Conservation (phyloP, 2,329 filamentous ascomycete species). For the Tolypocladium paradoxum region DNA sequence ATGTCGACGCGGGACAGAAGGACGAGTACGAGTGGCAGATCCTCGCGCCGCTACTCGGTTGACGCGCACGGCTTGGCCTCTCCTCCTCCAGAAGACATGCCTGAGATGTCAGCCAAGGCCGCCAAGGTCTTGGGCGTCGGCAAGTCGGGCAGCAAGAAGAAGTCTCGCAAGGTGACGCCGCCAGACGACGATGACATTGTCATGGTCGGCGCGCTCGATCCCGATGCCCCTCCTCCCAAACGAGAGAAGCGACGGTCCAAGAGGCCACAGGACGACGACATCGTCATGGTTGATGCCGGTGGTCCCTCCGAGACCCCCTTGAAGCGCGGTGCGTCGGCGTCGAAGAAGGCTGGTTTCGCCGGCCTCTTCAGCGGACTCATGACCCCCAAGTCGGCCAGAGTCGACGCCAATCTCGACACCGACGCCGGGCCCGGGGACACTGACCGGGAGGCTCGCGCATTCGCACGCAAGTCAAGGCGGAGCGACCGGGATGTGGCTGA, state of each 20-base stretch:
- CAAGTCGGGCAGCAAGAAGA: conserved; percentile 27
- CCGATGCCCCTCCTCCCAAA: conserved; percentile 21
- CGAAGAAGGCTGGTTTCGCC: conserved; percentile 44
- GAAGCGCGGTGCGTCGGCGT: conserved; percentile 24
- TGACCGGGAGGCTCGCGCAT: conserved; percentile 50
- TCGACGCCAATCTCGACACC: conserved; percentile 38
- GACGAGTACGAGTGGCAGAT: conserved; percentile 42
- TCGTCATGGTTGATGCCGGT: conserved; percentile 24
- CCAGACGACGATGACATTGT: conserved; percentile 39
- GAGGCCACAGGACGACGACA: conserved; percentile 26
- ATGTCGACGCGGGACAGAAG: conserved; percentile 59
- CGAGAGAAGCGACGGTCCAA: conserved; percentile 23
- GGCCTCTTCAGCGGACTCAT: conserved; percentile 53
- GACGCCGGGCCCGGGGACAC: conserved; percentile 38
- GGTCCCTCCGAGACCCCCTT: conserved; percentile 20
- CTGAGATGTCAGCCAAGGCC: conserved; percentile 61
- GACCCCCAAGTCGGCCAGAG: conserved; percentile 30
- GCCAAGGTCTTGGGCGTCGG: conserved; percentile 62
- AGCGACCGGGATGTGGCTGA: conserved; percentile 37
- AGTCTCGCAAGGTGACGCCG: conserved; percentile 30
- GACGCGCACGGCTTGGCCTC: conserved; percentile 58
- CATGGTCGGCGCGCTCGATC: conserved; percentile 32
- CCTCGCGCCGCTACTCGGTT: conserved; percentile 59
- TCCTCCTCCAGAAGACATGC: conserved; percentile 59
- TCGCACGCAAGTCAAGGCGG: conserved; percentile 49